phyloP scores from a whole-genome alignment of 768 basidiomycete species.

The Boletellus ananiceps region DNA sequence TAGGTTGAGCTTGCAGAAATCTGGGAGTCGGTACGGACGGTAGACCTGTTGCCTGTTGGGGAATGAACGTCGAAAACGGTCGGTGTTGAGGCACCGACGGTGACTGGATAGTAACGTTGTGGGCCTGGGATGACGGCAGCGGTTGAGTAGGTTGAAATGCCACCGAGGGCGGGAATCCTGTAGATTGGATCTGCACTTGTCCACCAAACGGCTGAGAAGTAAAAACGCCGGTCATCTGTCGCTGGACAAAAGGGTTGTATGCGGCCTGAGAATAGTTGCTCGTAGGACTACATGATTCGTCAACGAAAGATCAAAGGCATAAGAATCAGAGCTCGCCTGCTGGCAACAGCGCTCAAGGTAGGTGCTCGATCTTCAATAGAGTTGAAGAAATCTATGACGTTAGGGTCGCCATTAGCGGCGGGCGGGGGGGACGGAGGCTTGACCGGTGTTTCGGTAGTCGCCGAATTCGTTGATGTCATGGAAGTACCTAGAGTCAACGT shows the following conservation, averaged over 20 bases:
- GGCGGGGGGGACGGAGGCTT: slow-evolving; percentile 25
- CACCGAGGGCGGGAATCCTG: slow-evolving; percentile 51
- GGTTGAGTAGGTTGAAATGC: slow-evolving; percentile 15
- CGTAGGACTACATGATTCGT: slow-evolving; percentile 37
- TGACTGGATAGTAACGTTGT: slow-evolving; percentile 33
- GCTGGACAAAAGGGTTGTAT: slow-evolving; percentile 75
- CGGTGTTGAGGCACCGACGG: slow-evolving; percentile 41
- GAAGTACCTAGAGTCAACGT: slow-evolving; percentile 14
- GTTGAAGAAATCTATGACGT: slow-evolving; percentile 77
- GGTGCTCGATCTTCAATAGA: slow-evolving; percentile 79
- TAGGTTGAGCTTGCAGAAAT: slow-evolving; percentile 51
- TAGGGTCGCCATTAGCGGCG: slow-evolving; percentile 30
- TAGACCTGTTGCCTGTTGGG: slow-evolving; percentile 49
- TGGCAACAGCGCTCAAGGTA: slow-evolving; percentile 63
- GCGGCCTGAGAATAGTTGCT: slow-evolving; percentile 47
- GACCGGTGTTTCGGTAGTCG: slow-evolving; percentile 16
- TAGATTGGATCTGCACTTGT: slow-evolving; percentile 49
- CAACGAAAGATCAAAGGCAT: slow-evolving; percentile 4
- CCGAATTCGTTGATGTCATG: slow-evolving; percentile 16
- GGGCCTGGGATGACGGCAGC: slow-evolving; percentile 8
- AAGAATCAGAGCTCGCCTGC: slow-evolving; percentile 34
- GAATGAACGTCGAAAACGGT: slow-evolving; percentile 53
- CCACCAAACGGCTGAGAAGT: slow-evolving; percentile 40
- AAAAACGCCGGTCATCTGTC: slow-evolving; percentile 48
- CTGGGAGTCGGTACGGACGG: slow-evolving; percentile 37